phyloP scores from a whole-genome alignment of 208 protist genomes.

The Porcisia deanei region DNA sequence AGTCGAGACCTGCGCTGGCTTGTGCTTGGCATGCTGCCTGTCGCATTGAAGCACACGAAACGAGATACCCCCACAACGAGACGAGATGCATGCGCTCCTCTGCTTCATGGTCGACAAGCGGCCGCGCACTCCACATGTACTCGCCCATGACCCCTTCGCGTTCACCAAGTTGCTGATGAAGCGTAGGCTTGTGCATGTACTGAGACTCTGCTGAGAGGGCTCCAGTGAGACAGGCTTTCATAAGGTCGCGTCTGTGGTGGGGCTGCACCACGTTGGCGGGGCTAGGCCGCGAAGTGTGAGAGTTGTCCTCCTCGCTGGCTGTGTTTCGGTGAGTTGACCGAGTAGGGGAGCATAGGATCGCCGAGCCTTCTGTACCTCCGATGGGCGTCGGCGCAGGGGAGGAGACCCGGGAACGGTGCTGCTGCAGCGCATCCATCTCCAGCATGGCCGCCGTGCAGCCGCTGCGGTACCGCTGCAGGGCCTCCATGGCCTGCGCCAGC shows the following conservation, averaged over 20 bases:
- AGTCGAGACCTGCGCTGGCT: not conserved
- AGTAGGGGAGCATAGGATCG: not conserved
- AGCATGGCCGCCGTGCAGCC: conserved; percentile 27
- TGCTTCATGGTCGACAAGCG: conserved; percentile 29
- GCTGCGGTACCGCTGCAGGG: conserved; percentile 28
- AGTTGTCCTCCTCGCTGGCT: not conserved
- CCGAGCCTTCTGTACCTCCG: not conserved
- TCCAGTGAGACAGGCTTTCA: conserved; percentile 12
- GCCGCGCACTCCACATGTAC: conserved; percentile 19
- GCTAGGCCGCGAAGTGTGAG: not conserved
- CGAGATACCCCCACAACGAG: conserved; percentile 6
- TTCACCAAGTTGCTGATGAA: conserved; percentile 20
- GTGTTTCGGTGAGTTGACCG: not conserved
- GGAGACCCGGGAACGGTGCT: not conserved
- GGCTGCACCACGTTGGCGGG: conserved; percentile 13
- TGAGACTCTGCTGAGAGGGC: conserved; percentile 11
- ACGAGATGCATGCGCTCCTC: conserved; percentile 18
- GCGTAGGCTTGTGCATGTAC: conserved; percentile 12
- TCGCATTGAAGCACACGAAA: not conserved
- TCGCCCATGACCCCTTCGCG: conserved; percentile 22
- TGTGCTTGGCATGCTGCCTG: not conserved
- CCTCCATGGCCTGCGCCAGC: conserved; percentile 12
- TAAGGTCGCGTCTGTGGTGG: conserved; percentile 1
- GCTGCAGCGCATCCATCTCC: conserved; percentile 14
- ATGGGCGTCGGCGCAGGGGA: not conserved